A percentile compares a stretch with the other conserved stretches of the same genome.
Conservation (phyloP, 2,329 filamentous ascomycete genomes). For the Neophaeococcomyces aloes region DNA sequence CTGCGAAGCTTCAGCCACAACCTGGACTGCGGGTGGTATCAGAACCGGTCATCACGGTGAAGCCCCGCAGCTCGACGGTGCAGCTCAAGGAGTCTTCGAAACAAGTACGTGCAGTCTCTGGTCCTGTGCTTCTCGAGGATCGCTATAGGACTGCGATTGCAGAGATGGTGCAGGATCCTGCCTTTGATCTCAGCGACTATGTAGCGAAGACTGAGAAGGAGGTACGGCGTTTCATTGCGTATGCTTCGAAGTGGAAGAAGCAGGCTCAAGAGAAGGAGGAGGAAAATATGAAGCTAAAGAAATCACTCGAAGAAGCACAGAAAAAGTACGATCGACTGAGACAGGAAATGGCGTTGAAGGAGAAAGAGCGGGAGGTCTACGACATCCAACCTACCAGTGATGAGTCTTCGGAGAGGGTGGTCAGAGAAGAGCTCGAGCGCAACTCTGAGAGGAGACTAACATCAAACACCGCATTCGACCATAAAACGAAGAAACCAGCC, state of each 20-base stretch:
- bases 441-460: no score
- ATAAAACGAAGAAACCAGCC: no score
- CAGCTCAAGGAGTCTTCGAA: no score
- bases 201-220: slow-evolving; percentile 48
- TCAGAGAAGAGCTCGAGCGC: no score
- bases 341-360: not conserved
- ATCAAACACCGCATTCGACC: no score
- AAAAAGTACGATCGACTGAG: slow-evolving; percentile 7
- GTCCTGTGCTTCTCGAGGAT: no score
- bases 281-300: slow-evolving; percentile 16
- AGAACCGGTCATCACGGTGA: no score
- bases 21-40: no score
- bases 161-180: slow-evolving; percentile 29
- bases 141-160: no score
- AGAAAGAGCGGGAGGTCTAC: not conserved
- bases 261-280: slow-evolving; percentile 16
- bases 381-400: not conserved
- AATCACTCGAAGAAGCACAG: slow-evolving; percentile 11
- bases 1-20: slow-evolving; percentile 20
- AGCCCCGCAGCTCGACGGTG: no score
- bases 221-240: slow-evolving; percentile 50
- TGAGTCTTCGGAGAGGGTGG: no score
- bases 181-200: slow-evolving; percentile 47
- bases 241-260: slow-evolving; percentile 26
- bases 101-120: no score